Conservation (phyloP, 768 basidiomycete genomes). For the Hebeloma cylindrosporum region DNA sequence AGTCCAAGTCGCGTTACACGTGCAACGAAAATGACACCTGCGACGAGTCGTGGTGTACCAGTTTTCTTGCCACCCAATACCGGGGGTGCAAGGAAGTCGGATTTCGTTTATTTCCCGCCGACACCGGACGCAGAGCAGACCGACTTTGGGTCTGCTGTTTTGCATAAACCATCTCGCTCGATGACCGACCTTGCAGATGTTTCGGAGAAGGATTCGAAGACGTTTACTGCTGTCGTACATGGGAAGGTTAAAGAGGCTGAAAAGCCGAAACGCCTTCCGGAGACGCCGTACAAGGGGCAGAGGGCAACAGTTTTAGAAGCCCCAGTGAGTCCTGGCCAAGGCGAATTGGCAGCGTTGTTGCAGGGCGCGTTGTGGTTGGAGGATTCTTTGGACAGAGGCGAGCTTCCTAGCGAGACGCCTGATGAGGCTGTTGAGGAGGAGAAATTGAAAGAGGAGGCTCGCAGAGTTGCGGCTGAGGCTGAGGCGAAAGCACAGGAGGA, state of each 20-base stretch:
- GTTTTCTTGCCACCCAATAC: constrained; percentile 32
- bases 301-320: constrained; percentile 33
- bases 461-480: constrained; percentile 17
- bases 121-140: constrained; percentile 29
- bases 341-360: constrained; percentile 54
- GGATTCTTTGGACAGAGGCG: constrained; percentile 49
- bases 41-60: constrained; percentile 37
- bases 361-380: constrained; percentile 62
- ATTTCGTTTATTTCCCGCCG: constrained; percentile 37
- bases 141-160: constrained; percentile 10
- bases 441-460: constrained; percentile 17
- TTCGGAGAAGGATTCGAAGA: constrained; percentile 16
- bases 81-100: constrained; percentile 27
- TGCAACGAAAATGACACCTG: constrained; percentile 38
- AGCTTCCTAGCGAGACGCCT: constrained; percentile 40
- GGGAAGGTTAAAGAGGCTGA: constrained; percentile 45
- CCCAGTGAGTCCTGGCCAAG: constrained; percentile 46
- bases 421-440: constrained; percentile 16
- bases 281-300: constrained; percentile 32
- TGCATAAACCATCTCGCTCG: constrained; percentile 25
- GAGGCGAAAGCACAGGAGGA: constrained; percentile 26
- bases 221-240: constrained; percentile 61
- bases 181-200: constrained; percentile 19
- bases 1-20: constrained; percentile 35
- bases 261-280: constrained; percentile 23